Percentiles rank a stretch among this genome's conserved stretches.
phyloP scores from a whole-genome alignment of 148 eudicot genomes.

The Arbutus unedo region DNA sequence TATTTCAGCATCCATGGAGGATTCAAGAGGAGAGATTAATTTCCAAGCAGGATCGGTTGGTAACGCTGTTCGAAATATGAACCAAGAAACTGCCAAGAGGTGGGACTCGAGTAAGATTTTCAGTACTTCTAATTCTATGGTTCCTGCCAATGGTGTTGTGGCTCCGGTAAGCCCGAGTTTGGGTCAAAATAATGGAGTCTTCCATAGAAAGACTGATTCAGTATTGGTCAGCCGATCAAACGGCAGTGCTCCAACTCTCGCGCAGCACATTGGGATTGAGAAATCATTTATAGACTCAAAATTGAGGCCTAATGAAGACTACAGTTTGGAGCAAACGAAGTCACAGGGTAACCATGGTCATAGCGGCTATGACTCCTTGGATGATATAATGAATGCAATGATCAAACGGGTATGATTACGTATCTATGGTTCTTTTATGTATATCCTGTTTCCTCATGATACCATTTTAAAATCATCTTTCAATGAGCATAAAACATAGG shows the following conservation, averaged over 20 bases:
- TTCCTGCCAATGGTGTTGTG: conserved; percentile 20
- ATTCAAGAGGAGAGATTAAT: conserved; percentile 33
- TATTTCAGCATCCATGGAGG: conserved; percentile 36
- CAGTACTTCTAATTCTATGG: conserved; percentile 24
- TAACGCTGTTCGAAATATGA: conserved; percentile 20
- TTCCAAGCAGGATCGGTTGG: conserved; percentile 29
- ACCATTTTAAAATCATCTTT: not conserved
- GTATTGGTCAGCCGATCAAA: conserved; percentile 24
- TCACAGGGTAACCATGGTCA: conserved; percentile 35
- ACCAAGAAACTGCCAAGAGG: conserved; percentile 24
- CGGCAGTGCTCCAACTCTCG: conserved; percentile 23
- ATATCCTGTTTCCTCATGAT: not conserved
- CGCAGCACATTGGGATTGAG: conserved; percentile 36
- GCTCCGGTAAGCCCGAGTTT: conserved; percentile 28
- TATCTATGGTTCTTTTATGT: not conserved
- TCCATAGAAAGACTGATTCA: conserved; percentile 21
- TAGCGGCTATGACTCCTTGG: conserved; percentile 50
- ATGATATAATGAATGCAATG: conserved; percentile 63
- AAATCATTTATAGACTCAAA: conserved; percentile 27
- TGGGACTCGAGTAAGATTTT: conserved; percentile 37
- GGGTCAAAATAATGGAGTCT: conserved; percentile 29
- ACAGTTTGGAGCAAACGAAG: conserved; percentile 45
- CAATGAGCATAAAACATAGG: not conserved
- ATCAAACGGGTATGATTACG: conserved; percentile 52
- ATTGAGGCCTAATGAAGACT: conserved; percentile 42